phyloP scores from a whole-genome alignment of 2,329 filamentous ascomycete species.

The Xylaria sp. region DNA sequence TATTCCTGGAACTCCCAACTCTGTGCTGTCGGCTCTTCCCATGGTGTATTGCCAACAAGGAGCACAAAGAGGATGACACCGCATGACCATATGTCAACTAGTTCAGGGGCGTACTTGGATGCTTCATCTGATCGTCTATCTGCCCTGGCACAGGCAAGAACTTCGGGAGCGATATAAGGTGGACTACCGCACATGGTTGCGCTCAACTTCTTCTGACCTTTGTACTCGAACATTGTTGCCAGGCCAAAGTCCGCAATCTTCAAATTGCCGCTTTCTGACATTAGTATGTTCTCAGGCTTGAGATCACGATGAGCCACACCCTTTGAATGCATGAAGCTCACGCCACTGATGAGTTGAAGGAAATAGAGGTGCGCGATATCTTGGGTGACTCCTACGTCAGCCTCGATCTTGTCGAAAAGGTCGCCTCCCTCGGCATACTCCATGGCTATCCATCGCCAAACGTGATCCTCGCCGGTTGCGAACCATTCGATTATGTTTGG shows the following conservation, averaged over 20 bases:
- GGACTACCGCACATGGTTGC: conserved; percentile 94
- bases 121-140: conserved; percentile 61
- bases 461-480: conserved; percentile 81
- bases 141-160: conserved; percentile 66
- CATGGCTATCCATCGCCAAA: conserved; percentile 99
- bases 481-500: conserved; percentile 95
- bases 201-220: conserved; percentile 82
- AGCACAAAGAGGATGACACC: conserved; percentile 98
- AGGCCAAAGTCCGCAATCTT: conserved; percentile 98
- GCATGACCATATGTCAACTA: conserved; percentile 96
- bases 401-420: conserved; percentile 99
- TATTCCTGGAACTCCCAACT: conserved; percentile 96
- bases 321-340: conserved; percentile 95
- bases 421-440: conserved; percentile 95
- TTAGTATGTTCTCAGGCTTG: conserved; percentile 94
- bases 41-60: conserved; percentile 94
- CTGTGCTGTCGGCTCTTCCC: conserved; percentile 87
- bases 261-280: conserved; percentile 84
- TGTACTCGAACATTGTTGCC: conserved; percentile 91
- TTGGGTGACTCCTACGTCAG: conserved; percentile 91
- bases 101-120: conserved; percentile 76
- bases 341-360: conserved; percentile 86
- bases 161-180: conserved; percentile 96
- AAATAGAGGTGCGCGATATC: conserved; percentile 98
- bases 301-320: conserved; percentile 93